phyloP scores from a whole-genome alignment of 768 basidiomycete genomes.

The Lentinula guzmanii region DNA sequence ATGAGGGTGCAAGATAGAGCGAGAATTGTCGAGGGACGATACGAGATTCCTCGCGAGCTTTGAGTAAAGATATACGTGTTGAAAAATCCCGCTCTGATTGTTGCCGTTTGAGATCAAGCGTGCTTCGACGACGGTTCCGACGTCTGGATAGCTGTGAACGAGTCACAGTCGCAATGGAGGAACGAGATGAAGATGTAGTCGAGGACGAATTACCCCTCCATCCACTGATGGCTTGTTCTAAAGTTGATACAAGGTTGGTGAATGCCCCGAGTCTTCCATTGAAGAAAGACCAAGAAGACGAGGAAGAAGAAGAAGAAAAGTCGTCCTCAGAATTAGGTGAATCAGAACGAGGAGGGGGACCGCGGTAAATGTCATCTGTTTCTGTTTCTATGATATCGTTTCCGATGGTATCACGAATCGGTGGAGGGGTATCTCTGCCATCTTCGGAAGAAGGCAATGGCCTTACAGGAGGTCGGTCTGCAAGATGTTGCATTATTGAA shows the following conservation, averaged over 20 bases:
- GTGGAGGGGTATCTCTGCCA: background rate
- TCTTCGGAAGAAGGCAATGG: background rate
- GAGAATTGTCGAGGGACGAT: conserved; percentile 58
- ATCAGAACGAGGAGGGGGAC: conserved; percentile 2
- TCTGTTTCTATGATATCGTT: background rate
- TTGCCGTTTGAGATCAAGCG: conserved; percentile 43
- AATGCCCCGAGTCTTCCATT: conserved; percentile 21
- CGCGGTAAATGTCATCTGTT: conserved; percentile 3
- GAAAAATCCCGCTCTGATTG: conserved; percentile 56
- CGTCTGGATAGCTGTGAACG: conserved; percentile 35
- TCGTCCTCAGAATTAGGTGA: conserved; percentile 12
- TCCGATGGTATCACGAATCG: background rate
- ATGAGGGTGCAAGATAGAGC: conserved; percentile 51
- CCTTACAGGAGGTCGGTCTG: background rate
- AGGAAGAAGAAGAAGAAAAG: conserved; percentile 21
- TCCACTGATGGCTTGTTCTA: conserved; percentile 38
- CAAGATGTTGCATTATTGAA: background rate
- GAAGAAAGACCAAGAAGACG: conserved; percentile 29
- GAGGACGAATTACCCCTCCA: conserved; percentile 39
- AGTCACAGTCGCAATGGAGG: conserved; percentile 35
- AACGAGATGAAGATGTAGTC: conserved; percentile 34
- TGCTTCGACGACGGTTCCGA: conserved; percentile 40
- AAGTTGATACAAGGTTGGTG: conserved; percentile 27
- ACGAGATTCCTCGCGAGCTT: conserved; percentile 56
- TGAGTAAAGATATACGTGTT: conserved; percentile 51